These are phyloP conservation scores for Meredithiella fracta DNA, from an alignment of 2,329 filamentous ascomycete species.

Conservation along the genomic window DNA sequence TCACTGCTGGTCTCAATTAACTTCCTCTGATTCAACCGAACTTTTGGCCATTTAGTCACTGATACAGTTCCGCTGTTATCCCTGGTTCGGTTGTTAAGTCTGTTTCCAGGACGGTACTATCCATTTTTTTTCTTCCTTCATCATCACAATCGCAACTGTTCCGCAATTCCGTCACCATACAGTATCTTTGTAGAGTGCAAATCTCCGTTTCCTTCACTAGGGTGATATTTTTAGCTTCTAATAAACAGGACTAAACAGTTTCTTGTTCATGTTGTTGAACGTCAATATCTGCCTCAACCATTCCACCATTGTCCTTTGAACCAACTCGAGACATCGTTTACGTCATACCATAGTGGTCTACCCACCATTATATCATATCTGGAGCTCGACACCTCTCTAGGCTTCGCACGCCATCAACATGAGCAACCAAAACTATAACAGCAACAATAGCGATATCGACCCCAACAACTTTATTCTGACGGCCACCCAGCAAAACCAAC, in stretches of 20 bases:
- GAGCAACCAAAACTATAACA: neutral
- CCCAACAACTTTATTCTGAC: conserved; percentile 50
- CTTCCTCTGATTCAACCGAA: neutral
- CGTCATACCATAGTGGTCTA: neutral
- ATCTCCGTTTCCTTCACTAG: neutral
- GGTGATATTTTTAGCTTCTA: neutral
- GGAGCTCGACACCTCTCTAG: conserved; percentile 5
- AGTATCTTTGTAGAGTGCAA: neutral
- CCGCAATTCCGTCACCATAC: neutral
- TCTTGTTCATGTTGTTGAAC: neutral
- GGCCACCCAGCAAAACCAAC: conserved; percentile 57
- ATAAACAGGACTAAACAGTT: neutral
- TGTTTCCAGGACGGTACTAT: neutral
- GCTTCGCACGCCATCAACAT: conserved; percentile 4
- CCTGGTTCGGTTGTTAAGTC: neutral
- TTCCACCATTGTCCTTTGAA: neutral
- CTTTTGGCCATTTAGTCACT: neutral
- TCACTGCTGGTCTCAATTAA: neutral
- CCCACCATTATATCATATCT: conserved; percentile 1
- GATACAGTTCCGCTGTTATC: neutral
- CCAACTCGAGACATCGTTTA: neutral
- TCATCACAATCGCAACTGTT: neutral
- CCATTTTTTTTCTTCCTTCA: conserved; percentile 6
- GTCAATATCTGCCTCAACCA: neutral
- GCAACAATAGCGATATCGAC: conserved; percentile 12